Evolutionary conservation across 2,329 filamentous ascomycete genomes (phyloP).

Genomic region (Fusarium virguliforme): DNA sequence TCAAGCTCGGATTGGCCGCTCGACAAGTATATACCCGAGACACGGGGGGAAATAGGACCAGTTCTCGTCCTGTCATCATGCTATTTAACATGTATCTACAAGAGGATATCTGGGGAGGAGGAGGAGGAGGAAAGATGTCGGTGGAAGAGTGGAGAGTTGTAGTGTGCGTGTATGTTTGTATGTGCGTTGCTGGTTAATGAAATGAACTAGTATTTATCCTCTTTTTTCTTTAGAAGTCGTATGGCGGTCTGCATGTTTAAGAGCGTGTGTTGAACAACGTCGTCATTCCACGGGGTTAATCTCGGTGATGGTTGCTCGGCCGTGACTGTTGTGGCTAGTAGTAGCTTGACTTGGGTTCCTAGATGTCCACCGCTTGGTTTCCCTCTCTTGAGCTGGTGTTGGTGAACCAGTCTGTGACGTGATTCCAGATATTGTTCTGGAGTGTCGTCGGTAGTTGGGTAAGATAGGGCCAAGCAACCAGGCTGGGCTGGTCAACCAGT

Average conservation of each 20-base stretch:
- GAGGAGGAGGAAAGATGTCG: constrained; percentile 23
- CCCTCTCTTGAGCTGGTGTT: neutral
- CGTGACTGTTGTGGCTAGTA: neutral
- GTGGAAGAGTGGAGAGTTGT: constrained; percentile 35
- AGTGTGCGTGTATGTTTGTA: constrained; percentile 48
- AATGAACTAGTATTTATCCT: constrained; percentile 50
- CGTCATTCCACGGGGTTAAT: neutral
- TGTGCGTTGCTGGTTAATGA: constrained; percentile 52
- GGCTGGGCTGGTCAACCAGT: neutral
- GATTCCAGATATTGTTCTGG: neutral
- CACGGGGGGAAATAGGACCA: constrained; percentile 43
- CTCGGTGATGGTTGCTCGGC: neutral
- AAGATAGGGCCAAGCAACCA: neutral
- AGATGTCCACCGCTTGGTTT: neutral
- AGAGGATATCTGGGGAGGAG: constrained; percentile 42
- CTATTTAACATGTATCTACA: constrained; percentile 51
- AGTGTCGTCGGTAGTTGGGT: neutral
- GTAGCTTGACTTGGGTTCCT: neutral
- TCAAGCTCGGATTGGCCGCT: constrained; percentile 49
- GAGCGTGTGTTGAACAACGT: constrained; percentile 6
- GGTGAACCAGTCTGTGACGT: neutral
- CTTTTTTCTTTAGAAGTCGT: constrained; percentile 38
- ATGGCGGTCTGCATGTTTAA: constrained; percentile 18
- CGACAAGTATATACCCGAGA: constrained; percentile 52
- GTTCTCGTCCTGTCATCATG: constrained; percentile 44